A percentile compares a stretch with the other conserved stretches of the same genome.
These are phyloP conservation scores for Micractinium sp. DNA, from an alignment of 139 green algal species.

Conservation along the genomic window DNA sequence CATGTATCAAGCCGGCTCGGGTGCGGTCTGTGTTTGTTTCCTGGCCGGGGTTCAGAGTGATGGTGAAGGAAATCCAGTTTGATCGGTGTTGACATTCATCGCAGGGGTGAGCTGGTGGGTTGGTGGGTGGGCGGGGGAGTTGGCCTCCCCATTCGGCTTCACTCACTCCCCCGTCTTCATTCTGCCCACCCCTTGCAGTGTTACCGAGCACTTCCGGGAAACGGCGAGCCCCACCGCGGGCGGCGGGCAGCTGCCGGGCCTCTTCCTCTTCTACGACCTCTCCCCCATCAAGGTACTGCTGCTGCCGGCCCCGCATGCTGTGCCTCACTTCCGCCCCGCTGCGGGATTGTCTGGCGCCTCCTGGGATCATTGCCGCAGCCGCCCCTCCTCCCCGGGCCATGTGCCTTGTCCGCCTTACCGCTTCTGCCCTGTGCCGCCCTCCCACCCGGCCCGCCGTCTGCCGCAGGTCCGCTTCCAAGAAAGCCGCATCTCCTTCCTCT, in stretches of 20 bases:
- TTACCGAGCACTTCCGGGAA: conserved; percentile 95
- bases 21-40: too few relatives aligned
- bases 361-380: too few relatives aligned
- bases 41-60: too few relatives aligned
- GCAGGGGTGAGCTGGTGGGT: too few relatives aligned
- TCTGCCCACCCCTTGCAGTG: conserved; percentile 28
- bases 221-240: not conserved
- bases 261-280: conserved; percentile 99
- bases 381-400: too few relatives aligned
- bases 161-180: not conserved
- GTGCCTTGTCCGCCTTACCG: too few relatives aligned
- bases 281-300: conserved; percentile 89
- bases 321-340: not conserved
- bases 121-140: too few relatives aligned
- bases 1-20: too few relatives aligned
- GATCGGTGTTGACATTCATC: too few relatives aligned
- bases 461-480: conserved; percentile 79
- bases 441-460: not conserved
- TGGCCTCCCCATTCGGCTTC: not conserved
- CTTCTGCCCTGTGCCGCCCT: too few relatives aligned
- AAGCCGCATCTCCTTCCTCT: conserved; percentile 79
- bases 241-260: conserved; percentile 68
- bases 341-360: not conserved
- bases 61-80: too few relatives aligned
- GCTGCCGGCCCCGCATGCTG: not conserved